These are phyloP conservation scores for Claviceps maximensis DNA, from an alignment of 2,329 filamentous ascomycete genomes.

Conservation along the genomic window DNA sequence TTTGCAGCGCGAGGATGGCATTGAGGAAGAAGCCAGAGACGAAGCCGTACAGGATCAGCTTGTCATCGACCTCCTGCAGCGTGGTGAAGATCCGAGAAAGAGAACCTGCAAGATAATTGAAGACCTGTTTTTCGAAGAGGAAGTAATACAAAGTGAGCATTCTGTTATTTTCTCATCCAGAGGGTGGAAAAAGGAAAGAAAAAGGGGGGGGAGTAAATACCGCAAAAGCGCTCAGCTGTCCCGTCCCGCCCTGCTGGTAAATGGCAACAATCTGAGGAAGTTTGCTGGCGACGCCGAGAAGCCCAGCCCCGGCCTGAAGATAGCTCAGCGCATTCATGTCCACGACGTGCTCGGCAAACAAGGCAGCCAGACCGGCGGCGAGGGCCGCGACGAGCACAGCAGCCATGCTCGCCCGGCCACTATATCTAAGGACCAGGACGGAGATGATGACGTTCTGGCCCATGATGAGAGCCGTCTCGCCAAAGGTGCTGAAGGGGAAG, in stretches of 20 bases:
- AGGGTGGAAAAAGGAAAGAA: too few relatives aligned
- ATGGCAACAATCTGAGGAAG: conserved; percentile 85
- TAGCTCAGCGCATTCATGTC: conserved; percentile 55
- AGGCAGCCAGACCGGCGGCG: conserved; percentile 51
- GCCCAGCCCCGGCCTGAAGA: conserved; percentile 73
- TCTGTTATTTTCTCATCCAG: too few relatives aligned
- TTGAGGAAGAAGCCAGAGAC: conserved; percentile 86
- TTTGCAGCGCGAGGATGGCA: conserved; percentile 71
- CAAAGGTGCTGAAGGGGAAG: conserved; percentile 93
- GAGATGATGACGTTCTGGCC: conserved; percentile 87
- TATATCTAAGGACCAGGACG: conserved; percentile 74
- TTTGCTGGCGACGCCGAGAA: conserved; percentile 79
- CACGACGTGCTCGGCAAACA: conserved; percentile 56
- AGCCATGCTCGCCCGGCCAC: conserved; percentile 52
- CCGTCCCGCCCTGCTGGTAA: conserved; percentile 73
- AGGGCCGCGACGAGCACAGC: conserved; percentile 69
- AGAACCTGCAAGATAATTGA: conserved; percentile 92
- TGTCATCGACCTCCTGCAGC: conserved; percentile 91
- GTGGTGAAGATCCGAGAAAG: conserved; percentile 95
- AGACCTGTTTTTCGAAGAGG: conserved; percentile 49
- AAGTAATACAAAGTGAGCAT: too few relatives aligned
- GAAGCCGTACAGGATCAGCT: conserved; percentile 90
- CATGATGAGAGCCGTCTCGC: conserved; percentile 85
- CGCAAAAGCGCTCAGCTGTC: conserved; percentile 91
- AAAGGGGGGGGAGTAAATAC: conserved; percentile 39